Evolutionary conservation across 768 basidiomycete genomes (phyloP).

Genomic region (Naganishia randhawae): DNA sequence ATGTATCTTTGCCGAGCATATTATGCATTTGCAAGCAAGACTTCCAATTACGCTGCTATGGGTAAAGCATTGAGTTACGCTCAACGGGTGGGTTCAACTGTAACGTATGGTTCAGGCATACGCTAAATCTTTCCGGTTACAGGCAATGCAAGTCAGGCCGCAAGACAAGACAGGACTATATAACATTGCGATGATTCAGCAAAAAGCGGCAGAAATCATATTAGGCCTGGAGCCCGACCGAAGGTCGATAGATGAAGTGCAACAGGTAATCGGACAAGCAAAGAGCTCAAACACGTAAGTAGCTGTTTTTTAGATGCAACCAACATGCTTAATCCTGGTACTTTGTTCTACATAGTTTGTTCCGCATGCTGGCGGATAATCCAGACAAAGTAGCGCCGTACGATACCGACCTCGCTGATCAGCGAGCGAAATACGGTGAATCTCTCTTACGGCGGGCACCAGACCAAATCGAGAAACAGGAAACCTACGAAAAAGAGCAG

Average conservation of each 20-base stretch:
- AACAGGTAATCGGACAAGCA: conserved; percentile 73
- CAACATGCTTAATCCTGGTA: conserved; percentile 2
- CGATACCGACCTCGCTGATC: conserved; percentile 78
- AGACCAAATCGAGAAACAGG: conserved; percentile 79
- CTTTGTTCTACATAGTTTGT: conserved; percentile 58
- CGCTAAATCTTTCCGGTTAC: conserved; percentile 23
- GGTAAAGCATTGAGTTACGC: conserved; percentile 67
- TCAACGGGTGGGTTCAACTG: neutral
- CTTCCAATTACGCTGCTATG: conserved; percentile 77
- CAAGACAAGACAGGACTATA: conserved; percentile 85
- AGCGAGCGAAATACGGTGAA: conserved; percentile 83
- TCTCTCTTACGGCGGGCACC: conserved; percentile 75
- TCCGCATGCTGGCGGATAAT: conserved; percentile 76
- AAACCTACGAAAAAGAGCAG: conserved; percentile 51
- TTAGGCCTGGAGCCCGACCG: conserved; percentile 69
- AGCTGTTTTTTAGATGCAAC: neutral
- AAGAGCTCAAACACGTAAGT: conserved; percentile 78
- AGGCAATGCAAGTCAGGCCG: conserved; percentile 82
- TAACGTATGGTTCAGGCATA: neutral
- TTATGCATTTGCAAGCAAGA: conserved; percentile 89
- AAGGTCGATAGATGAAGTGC: conserved; percentile 74
- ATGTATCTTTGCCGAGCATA: conserved; percentile 86
- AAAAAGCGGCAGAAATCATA: conserved; percentile 88
- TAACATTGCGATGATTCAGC: conserved; percentile 97
- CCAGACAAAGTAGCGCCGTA: conserved; percentile 70